Percentiles rank a stretch among this genome's conserved stretches.
Conservation (phyloP, 2,329 filamentous ascomycete species). For the Fusarium nisikadoi region DNA sequence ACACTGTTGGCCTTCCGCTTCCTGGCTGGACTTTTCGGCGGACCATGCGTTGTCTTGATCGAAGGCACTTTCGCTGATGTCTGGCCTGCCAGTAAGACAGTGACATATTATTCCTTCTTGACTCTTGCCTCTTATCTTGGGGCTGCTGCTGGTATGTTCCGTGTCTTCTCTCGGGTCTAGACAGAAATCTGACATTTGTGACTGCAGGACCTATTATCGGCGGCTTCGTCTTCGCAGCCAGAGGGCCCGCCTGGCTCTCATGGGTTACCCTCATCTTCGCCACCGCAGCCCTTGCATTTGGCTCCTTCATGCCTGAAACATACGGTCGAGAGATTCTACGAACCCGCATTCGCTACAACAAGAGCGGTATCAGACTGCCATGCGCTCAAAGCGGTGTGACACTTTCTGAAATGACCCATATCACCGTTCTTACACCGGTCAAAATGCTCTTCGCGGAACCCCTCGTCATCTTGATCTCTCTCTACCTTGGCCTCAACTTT, state of each 20-base stretch:
- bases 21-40: neutral
- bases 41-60: neutral
- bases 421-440: neutral
- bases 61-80: slow-evolving; percentile 2
- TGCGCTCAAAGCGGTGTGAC: neutral
- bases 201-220: neutral
- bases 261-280: slow-evolving; percentile 1
- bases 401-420: neutral
- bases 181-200: neutral
- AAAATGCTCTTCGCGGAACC: slow-evolving; percentile 2
- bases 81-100: neutral
- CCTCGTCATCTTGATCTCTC: neutral
- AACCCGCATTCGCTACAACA: slow-evolving; percentile 6
- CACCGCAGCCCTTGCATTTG: neutral
- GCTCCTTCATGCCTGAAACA: slow-evolving; percentile 6
- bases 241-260: neutral
- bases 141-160: neutral
- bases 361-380: neutral
- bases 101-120: slow-evolving; percentile 3
- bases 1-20: neutral
- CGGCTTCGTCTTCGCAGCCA: neutral
- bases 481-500: slow-evolving; percentile 1
- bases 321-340: neutral
- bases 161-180: rapidly evolving
- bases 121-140: neutral